Evolutionary conservation across 192 early-diverging fungal genomes (phyloP).

Genomic region (Mortierella hygrophila): DNA sequence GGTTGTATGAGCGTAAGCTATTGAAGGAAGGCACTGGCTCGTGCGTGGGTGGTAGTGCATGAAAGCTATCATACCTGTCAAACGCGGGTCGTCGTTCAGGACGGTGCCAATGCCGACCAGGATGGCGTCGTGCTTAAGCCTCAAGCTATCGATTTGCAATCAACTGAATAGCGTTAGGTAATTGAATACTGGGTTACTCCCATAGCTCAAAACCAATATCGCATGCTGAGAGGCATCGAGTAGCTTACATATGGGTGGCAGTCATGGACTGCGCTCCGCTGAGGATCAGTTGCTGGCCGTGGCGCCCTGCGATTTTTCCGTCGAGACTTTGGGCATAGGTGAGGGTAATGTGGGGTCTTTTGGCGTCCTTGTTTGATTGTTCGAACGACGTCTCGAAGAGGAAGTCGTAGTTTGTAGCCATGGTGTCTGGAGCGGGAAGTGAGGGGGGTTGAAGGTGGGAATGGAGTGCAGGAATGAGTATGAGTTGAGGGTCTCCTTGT

Average conservation of each 20-base stretch:
- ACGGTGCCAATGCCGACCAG: slow-evolving; percentile 90
- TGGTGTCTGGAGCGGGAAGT: background rate
- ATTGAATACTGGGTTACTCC: background rate
- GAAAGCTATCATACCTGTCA: slow-evolving; percentile 61
- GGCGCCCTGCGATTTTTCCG: slow-evolving; percentile 76
- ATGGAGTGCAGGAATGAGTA: background rate
- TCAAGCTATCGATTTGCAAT: slow-evolving; percentile 56
- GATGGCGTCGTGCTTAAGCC: slow-evolving; percentile 83
- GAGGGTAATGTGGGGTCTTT: slow-evolving; percentile 74
- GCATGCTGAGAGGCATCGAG: too few relatives aligned
- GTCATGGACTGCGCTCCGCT: slow-evolving; percentile 79
- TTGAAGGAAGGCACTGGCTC: background rate
- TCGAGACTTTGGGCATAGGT: slow-evolving; percentile 94
- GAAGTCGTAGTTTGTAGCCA: slow-evolving; percentile 18
- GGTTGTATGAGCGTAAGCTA: background rate
- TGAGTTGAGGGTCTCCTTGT: background rate
- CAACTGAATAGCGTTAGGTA: slow-evolving; percentile 11
- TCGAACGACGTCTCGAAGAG: slow-evolving; percentile 24
- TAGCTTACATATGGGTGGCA: slow-evolving; percentile 79
- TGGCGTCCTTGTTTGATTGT: too few relatives aligned
- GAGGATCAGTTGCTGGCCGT: slow-evolving; percentile 72
- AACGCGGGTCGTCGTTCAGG: slow-evolving; percentile 82
- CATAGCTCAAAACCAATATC: background rate
- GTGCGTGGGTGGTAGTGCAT: background rate
- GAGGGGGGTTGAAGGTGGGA: background rate